Evolutionary conservation across 768 basidiomycete species (phyloP), one percentile per base, ranked within the genome.

Genomic region (Coprinellus aureogranulatus): DNA sequence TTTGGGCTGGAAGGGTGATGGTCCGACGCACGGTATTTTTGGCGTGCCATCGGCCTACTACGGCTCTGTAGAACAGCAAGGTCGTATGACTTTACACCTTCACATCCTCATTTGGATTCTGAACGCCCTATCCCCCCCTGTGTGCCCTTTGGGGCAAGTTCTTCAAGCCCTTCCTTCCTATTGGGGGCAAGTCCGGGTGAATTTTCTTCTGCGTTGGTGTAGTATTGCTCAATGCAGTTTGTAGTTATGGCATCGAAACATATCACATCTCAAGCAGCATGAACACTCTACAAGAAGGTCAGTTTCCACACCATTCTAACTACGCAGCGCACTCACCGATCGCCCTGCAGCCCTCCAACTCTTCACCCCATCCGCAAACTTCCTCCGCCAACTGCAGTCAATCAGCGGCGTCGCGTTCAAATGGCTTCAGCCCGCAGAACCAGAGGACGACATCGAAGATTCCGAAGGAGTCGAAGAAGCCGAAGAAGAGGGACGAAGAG

Each of bases 341-440:
- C 34, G 34, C 14, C 34, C 34, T 14, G 8, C 14, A 82, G 84
- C 75, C 9, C 72, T 85, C 9, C 84, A 84, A 4, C 71, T 86
- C 2, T 86, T 83, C 67, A 78, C 80, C 58, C 74, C 77, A 14
- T 81, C 83, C 0, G 59, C 65, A 27, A 69, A 70, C 49, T 83
- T 85, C 64, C 75, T 67, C 20, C 75, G 72, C 2, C 77, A 79
- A 48, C 73, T 85, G 3, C 76, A 81, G 49, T 44, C 80, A 16
- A 83, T 81, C 34, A 34, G 14, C 34, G 8, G 14, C 14, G 34
- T 34, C 34, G 34, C 34, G 34, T 34, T 34, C 34, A 34, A 34
- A 34, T 34, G 34, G 34, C 34, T 34, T 34, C 34, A 34, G 34
- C 34, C 34, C 34, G 34, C n/a, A n/a, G n/a, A n/a, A n/a, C n/a